Evolutionary conservation across 2,329 filamentous ascomycete genomes (phyloP), one percentile per base, ranked within the genome.

Genomic region (Hymenoscyphus fructigenus): DNA sequence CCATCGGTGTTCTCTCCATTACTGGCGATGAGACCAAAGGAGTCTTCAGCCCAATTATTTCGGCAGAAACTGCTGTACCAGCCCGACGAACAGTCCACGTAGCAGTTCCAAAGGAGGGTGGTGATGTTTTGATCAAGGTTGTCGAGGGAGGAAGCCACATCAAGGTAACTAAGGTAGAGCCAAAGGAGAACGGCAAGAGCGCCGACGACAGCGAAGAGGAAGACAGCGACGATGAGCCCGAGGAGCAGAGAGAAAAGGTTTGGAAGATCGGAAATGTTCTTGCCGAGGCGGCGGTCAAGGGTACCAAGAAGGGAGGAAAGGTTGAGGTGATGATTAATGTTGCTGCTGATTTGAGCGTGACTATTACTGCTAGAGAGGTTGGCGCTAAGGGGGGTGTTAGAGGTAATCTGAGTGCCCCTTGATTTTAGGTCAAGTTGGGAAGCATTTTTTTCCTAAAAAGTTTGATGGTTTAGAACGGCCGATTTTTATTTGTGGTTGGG

Each of bases 261-360:
- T 97, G 93, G 92, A 97, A 96, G 84, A 85, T 92, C 58, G 91
- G 91, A 72, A 87, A 84, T 69, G 83, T 89, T 34, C 86, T 99
- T 66, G 93, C 93, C 66, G 95, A 99, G 82, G 90, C 92, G 12
- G 91, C 90, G 36, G 81, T 99, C 76, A 90, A 86, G 78, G 91
- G 84, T 66, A 86, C 96, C 72, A 94, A 94, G 87, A 93, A 94
- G 81, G 90, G 88, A 65, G 86, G 87, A 74, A 97, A 97, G 83
- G 88, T 99, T 70, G 95, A 99, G 83, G 88, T 98, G 62, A 96
- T 92, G 76, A 86, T 98, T 74, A 96, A 94, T 78, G 90, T 98
- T 69, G 86, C 85, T 63, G 89, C 87, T 29, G 93, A 98, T 76
- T 82, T 97, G 64, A 84, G 84, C 70, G 85, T 97, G 67, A 92